Evolutionary conservation across 495 filamentous ascomycete genomes (phyloP).

Genomic region (Neurospora sublineolata): DNA sequence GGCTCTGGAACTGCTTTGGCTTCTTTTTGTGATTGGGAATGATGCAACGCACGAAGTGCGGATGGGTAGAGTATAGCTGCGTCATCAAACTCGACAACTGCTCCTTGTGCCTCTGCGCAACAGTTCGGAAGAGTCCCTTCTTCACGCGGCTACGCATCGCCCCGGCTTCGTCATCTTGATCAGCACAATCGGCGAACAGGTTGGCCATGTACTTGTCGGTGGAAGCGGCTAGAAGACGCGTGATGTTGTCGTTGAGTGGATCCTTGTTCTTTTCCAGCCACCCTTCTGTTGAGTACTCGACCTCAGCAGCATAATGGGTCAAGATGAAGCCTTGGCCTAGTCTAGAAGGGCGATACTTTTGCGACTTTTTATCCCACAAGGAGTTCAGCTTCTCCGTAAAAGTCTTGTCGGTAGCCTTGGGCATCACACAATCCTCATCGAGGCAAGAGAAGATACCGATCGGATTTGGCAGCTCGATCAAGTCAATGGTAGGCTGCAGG

Average conservation of each 20-base stretch:
- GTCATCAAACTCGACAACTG: conserved; percentile 89
- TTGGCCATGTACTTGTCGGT: conserved; percentile 70
- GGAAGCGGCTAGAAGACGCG: conserved; percentile 72
- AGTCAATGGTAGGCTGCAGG: conserved; percentile 92
- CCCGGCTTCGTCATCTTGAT: conserved; percentile 53
- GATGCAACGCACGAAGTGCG: conserved; percentile 97
- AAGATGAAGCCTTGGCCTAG: conserved; percentile 88
- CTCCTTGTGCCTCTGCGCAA: conserved; percentile 95
- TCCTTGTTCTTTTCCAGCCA: conserved; percentile 99
- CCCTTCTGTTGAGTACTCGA: conserved; percentile 88
- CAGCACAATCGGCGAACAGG: conserved; percentile 80
- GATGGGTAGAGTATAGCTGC: conserved; percentile 92
- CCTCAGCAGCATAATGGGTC: conserved; percentile 97
- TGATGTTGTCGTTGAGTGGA: conserved; percentile 93
- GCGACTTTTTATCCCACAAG: conserved; percentile 90
- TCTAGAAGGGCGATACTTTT: conserved; percentile 82
- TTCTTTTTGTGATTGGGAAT: conserved; percentile 97
- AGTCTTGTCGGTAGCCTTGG: conserved; percentile 90
- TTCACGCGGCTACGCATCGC: conserved; percentile 75
- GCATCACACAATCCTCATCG: conserved; percentile 98
- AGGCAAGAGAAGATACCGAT: conserved; percentile 98
- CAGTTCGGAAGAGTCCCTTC: conserved; percentile 93
- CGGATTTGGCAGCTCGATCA: conserved; percentile 91
- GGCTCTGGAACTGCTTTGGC: conserved; percentile 83
- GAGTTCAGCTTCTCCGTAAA: conserved; percentile 97